Conservation (phyloP, 768 basidiomycete species). For the Pholiota molesta region DNA sequence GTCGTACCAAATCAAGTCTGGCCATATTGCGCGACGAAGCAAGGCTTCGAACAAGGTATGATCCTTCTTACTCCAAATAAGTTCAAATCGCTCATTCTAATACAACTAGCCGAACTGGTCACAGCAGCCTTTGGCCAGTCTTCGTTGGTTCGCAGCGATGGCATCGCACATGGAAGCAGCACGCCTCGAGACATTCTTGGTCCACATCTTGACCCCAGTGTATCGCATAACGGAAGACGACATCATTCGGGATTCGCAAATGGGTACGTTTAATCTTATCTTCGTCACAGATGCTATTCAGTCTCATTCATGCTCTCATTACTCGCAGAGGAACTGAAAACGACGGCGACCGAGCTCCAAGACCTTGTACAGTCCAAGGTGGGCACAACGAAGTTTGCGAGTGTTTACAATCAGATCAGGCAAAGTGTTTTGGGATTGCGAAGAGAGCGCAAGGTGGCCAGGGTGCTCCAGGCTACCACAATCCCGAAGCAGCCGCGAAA, state of each 20-base stretch:
- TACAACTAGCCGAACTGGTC: constrained; percentile 73
- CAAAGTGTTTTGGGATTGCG: constrained; percentile 68
- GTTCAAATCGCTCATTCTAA: too few relatives aligned
- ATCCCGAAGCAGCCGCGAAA: constrained; percentile 79
- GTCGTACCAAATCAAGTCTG: constrained; percentile 83
- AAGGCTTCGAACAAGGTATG: constrained; percentile 49
- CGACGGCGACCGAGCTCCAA: constrained; percentile 78
- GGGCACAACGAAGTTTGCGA: constrained; percentile 83
- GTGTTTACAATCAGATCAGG: constrained; percentile 78
- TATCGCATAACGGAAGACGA: constrained; percentile 90
- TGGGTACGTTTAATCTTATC: constrained; percentile 56
- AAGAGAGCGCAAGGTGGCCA: constrained; percentile 69
- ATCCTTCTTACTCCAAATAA: background rate
- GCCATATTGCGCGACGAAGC: constrained; percentile 71
- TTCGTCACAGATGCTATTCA: background rate
- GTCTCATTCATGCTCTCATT: background rate
- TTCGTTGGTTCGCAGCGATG: constrained; percentile 97
- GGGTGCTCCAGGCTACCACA: constrained; percentile 63
- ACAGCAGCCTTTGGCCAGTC: constrained; percentile 73
- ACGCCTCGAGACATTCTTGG: constrained; percentile 67
- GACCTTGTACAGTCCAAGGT: constrained; percentile 88
- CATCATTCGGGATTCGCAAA: constrained; percentile 72
- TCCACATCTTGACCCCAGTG: constrained; percentile 84
- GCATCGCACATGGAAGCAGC: constrained; percentile 63
- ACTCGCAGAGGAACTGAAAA: constrained; percentile 76